A percentile compares a stretch with the other conserved stretches of the same genome.
These are phyloP conservation scores for Globisporangium canariense DNA, from an alignment of 352 stramenopile genomes.

Conservation along the genomic window DNA sequence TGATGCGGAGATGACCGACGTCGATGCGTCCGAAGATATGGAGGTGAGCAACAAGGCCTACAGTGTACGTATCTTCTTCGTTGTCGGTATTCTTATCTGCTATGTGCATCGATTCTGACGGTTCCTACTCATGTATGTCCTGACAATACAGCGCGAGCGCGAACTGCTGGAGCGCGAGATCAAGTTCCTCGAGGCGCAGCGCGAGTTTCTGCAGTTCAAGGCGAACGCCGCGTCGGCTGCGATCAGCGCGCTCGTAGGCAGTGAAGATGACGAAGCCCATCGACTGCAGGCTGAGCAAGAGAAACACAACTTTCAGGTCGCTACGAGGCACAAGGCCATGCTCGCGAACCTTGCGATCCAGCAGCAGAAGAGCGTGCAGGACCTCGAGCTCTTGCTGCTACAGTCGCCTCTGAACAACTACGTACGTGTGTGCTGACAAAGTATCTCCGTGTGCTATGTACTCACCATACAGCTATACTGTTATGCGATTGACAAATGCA, in stretches of 20 bases:
- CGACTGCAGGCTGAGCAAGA: slow-evolving; percentile 22
- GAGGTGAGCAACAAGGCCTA: not conserved
- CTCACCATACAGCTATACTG: not conserved
- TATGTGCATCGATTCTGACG: not conserved
- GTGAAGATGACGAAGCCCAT: slow-evolving; percentile 8
- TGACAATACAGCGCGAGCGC: slow-evolving; percentile 5
- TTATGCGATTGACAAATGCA: slow-evolving; percentile 15
- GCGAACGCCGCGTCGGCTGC: slow-evolving; percentile 14
- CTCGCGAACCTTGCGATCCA: slow-evolving; percentile 31
- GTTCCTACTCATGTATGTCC: not conserved
- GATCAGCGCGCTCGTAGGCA: not conserved
- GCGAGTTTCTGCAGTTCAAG: slow-evolving; percentile 46
- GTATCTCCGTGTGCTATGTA: not conserved
- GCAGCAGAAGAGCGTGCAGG: slow-evolving; percentile 42
- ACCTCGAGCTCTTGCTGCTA: slow-evolving; percentile 35
- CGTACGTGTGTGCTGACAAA: slow-evolving; percentile 23
- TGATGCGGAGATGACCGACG: not conserved
- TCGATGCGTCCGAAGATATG: not conserved
- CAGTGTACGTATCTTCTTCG: slow-evolving; percentile 2
- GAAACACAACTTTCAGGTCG: slow-evolving; percentile 25
- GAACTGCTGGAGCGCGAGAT: slow-evolving; percentile 46
- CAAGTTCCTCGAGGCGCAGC: slow-evolving; percentile 54
- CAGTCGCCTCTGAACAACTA: slow-evolving; percentile 55
- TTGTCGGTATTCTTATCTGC: not conserved
- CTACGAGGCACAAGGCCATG: slow-evolving; percentile 26